phyloP scores from a whole-genome alignment of 2,329 filamentous ascomycete genomes.

The Elsinoe perseae region DNA sequence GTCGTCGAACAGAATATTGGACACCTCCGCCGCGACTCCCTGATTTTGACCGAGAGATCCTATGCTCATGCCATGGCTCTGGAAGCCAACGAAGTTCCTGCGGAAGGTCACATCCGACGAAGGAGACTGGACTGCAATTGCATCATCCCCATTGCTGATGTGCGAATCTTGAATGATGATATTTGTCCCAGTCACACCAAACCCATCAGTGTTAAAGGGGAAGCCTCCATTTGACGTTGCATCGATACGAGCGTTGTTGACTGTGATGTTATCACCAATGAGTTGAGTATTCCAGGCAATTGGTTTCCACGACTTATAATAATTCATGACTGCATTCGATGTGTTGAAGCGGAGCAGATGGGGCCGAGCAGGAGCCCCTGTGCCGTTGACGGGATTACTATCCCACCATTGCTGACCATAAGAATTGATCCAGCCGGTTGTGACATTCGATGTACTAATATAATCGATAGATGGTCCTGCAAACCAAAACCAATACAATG shows the following conservation, averaged over 20 bases:
- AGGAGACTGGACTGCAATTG: slow-evolving; percentile 35
- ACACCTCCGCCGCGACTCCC: slow-evolving; percentile 33
- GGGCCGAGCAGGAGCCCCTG: slow-evolving; percentile 34
- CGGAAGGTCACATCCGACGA: slow-evolving; percentile 35
- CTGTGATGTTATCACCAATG: slow-evolving; percentile 34
- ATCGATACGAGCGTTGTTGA: slow-evolving; percentile 36
- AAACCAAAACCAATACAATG: slow-evolving; percentile 35
- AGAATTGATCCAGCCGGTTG: slow-evolving; percentile 40
- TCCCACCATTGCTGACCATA: slow-evolving; percentile 43
- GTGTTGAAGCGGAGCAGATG: slow-evolving; percentile 36
- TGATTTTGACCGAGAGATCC: slow-evolving; percentile 37
- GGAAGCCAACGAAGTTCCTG: slow-evolving; percentile 37
- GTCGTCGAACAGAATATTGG: slow-evolving; percentile 37
- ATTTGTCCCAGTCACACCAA: slow-evolving; percentile 30
- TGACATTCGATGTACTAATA: slow-evolving; percentile 31
- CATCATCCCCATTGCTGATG: slow-evolving; percentile 40
- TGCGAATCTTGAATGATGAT: slow-evolving; percentile 26
- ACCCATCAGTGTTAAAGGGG: slow-evolving; percentile 38
- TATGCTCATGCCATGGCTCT: slow-evolving; percentile 39
- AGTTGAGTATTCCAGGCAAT: slow-evolving; percentile 39
- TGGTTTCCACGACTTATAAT: slow-evolving; percentile 39
- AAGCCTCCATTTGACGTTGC: slow-evolving; percentile 32
- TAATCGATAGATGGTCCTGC: slow-evolving; percentile 29
- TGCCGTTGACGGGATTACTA: slow-evolving; percentile 33
- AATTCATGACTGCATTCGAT: slow-evolving; percentile 31